phyloP scores from a whole-genome alignment of 768 basidiomycete genomes.

The Pulveroboletus sp. region DNA sequence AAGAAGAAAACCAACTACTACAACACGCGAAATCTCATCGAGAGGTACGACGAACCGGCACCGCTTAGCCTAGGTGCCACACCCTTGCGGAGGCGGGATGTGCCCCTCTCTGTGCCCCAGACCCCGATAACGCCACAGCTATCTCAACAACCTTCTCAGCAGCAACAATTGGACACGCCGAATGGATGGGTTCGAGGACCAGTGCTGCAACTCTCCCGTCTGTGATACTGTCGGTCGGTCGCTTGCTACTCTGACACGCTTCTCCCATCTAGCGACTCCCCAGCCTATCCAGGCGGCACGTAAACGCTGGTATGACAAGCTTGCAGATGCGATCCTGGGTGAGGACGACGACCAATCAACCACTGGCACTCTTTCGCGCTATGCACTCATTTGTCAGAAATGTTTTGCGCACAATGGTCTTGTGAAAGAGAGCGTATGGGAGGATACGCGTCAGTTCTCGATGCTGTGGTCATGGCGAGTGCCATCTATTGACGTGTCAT shows the following conservation, averaged over 20 bases:
- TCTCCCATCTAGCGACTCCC: constrained; percentile 30
- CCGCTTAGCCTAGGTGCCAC: constrained; percentile 29
- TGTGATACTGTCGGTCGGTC: constrained; percentile 14
- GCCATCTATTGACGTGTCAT: background rate
- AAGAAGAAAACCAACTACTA: constrained; percentile 99
- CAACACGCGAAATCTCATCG: constrained; percentile 82
- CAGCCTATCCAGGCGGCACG: constrained; percentile 46
- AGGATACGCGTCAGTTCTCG: constrained; percentile 66
- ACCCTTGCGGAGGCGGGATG: constrained; percentile 40
- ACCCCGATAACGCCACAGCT: constrained; percentile 31
- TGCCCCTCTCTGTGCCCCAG: constrained; percentile 29
- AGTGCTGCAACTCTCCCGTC: constrained; percentile 38
- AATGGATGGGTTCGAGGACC: constrained; percentile 21
- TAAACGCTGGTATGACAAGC: constrained; percentile 81
- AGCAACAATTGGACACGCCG: constrained; percentile 17
- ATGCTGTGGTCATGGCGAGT: background rate
- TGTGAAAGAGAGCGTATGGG: constrained; percentile 77
- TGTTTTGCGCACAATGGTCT: constrained; percentile 89
- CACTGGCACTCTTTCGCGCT: constrained; percentile 43
- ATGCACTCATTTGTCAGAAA: constrained; percentile 83
- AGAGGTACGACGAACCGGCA: constrained; percentile 74
- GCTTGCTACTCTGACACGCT: constrained; percentile 7
- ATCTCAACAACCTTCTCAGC: constrained; percentile 7
- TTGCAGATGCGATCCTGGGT: constrained; percentile 83
- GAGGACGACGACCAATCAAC: constrained; percentile 55